Conservation (phyloP, 106 monocot species). For the Dactylorhiza incarnata region DNA sequence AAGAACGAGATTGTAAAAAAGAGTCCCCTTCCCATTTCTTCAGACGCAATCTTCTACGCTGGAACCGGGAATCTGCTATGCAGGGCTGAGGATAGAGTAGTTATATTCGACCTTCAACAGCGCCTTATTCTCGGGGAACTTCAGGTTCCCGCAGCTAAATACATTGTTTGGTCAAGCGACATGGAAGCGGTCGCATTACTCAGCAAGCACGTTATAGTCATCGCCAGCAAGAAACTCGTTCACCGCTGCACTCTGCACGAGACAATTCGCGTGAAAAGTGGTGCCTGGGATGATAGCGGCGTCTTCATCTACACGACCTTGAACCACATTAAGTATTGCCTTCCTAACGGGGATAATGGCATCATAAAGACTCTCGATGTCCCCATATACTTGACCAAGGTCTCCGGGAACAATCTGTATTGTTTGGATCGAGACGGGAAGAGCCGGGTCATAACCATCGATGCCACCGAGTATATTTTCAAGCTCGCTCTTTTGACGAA, state of each 20-base stretch:
- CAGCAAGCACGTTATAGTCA: constrained; percentile 36
- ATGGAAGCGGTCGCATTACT: constrained; percentile 39
- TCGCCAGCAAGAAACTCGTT: constrained; percentile 39
- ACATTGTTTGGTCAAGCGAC: constrained; percentile 35
- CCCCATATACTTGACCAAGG: constrained; percentile 56
- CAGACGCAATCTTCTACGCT: constrained; percentile 61
- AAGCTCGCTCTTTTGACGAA: constrained; percentile 50
- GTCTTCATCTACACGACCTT: constrained; percentile 39
- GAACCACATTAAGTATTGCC: constrained; percentile 43
- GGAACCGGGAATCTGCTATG: constrained; percentile 56
- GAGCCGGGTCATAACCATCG: constrained; percentile 19
- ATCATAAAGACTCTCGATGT: constrained; percentile 56
- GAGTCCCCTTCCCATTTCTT: constrained; percentile 35
- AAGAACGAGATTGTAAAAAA: constrained; percentile 62
- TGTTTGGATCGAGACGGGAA: constrained; percentile 42
- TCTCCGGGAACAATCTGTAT: constrained; percentile 29
- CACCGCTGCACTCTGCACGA: constrained; percentile 55
- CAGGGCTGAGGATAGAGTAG: constrained; percentile 43
- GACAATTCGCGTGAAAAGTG: constrained; percentile 63
- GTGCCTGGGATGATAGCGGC: constrained; percentile 70
- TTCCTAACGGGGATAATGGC: constrained; percentile 53
- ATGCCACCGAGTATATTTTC: constrained; percentile 59
- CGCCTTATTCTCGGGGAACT: constrained; percentile 29
- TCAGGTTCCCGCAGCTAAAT: constrained; percentile 28
- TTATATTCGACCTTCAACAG: constrained; percentile 41